Base-by-base conservation (phyloP, 2,329 filamentous ascomycete genomes). In the Coniochaeta sp. region DNA sequence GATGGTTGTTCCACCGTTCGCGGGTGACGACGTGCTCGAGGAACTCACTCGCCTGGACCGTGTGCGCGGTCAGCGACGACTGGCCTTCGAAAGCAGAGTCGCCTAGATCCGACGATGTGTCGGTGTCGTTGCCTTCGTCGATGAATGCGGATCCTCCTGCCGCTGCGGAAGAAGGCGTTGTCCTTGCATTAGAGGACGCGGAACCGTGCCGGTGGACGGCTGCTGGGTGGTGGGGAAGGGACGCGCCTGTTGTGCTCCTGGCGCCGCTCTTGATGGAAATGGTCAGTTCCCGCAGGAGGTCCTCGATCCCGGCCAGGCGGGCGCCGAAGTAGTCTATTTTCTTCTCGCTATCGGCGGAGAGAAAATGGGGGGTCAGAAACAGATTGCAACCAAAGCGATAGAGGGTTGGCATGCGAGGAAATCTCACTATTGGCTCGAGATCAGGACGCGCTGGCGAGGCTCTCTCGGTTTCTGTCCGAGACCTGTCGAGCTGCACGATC, bases 381-480 rank as follows among this genome's bases (percentile, higher is more conserved):
- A 4, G n/a, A n/a, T n/a, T n/a, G n/a, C n/a, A n/a, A n/a, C n/a
- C n/a, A n/a, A n/a, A n/a, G n/a, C n/a, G n/a, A n/a, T n/a, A n/a
- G n/a, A 3, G 33, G 33, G 7, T 35, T 5, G 33, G n/a, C 33
- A 35, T 7, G 33, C 16, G 33, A n/a, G n/a, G n/a, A n/a, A n/a
- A 35, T 69, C 76, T 58, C 65, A 82, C 78, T 82, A 82, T 72
- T 82, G 78, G 40, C 77, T 78, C 2, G 79, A 81, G 53, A 82
- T 82, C 55, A 82, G 67, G 33, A 82, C 78, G 50, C 79, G 69
- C 58, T 81, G 78, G 38, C 78, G 71, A 42, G 71, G 67, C 59
- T 81, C 78, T 60, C 76, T 79, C 24, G 77, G 75, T 53, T 76
- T 73, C 59, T 81, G 78, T 7, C 75, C 75, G 12, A 71, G 66